Percentiles rank a stretch among this genome's conserved stretches.
Conservation (phyloP, 495 filamentous ascomycete species). For the Neurospora sp. region DNA sequence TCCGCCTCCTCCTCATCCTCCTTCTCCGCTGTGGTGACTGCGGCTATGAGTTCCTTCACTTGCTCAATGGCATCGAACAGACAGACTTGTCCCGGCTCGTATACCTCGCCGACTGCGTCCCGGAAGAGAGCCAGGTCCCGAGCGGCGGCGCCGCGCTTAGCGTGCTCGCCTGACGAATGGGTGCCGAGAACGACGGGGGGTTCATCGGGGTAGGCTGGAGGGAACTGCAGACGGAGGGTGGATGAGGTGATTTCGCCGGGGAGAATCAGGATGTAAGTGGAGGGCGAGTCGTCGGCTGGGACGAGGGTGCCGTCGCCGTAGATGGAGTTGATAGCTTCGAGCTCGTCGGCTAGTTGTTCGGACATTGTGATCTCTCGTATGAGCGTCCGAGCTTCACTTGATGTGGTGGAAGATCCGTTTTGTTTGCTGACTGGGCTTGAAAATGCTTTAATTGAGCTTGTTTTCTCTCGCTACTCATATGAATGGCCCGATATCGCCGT, state of each 20-base stretch:
- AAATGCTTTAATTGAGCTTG: neutral
- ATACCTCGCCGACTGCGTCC: constrained; percentile 53
- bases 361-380: constrained; percentile 38
- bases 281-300: constrained; percentile 13
- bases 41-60: constrained; percentile 25
- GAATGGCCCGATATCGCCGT: neutral
- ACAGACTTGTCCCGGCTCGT: constrained; percentile 66
- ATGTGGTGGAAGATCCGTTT: neutral
- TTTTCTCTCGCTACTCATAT: neutral
- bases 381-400: neutral
- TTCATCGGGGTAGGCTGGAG: constrained; percentile 55
- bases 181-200: constrained; percentile 63
- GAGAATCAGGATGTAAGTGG: constrained; percentile 41
- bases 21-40: constrained; percentile 5
- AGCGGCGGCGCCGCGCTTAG: constrained; percentile 57
- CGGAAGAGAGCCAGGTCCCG: constrained; percentile 55
- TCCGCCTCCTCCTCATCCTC: neutral
- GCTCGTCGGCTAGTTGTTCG: constrained; percentile 72
- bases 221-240: constrained; percentile 58
- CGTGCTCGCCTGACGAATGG: constrained; percentile 43
- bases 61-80: constrained; percentile 79
- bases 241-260: constrained; percentile 26
- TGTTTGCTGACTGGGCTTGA: neutral
- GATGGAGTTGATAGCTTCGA: constrained; percentile 87
- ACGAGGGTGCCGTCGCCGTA: constrained; percentile 62